Conservation (phyloP, 768 basidiomycete species). For the Lentinula lateritia region DNA sequence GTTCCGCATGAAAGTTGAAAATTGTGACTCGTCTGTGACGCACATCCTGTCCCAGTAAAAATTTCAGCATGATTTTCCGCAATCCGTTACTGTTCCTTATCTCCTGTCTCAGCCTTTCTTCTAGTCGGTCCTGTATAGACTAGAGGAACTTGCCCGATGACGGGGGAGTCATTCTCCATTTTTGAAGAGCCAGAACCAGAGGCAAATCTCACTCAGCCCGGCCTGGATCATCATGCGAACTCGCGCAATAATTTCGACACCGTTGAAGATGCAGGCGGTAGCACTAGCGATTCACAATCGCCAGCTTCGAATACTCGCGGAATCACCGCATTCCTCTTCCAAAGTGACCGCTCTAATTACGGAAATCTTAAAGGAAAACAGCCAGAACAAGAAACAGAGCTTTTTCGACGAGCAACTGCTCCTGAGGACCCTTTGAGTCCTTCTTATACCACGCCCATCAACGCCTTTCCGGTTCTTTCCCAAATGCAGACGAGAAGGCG, state of each 20-base stretch:
- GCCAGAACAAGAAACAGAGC: not conserved
- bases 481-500: conserved; percentile 27
- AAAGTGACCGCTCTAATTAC: not conserved
- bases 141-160: not conserved
- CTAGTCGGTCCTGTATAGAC: not conserved
- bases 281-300: not conserved
- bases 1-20: not conserved
- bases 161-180: not conserved
- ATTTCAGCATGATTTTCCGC: not conserved
- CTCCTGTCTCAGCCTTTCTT: not conserved
- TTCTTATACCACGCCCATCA: conserved; percentile 11
- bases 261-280: not conserved
- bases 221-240: not conserved
- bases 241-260: not conserved
- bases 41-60: not conserved
- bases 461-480: not conserved
- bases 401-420: not conserved
- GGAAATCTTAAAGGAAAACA: not conserved
- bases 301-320: not conserved
- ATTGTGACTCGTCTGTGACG: not conserved
- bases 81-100: not conserved
- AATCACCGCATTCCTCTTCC: not conserved
- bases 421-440: conserved; percentile 18
- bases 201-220: not conserved
- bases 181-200: not conserved